phyloP scores from a whole-genome alignment of 176 grass and related monocot genomes.

The sorghum (Sorghum bicolor) region Sorghum_bicolor_NCBIv3 NC_012873.2:64967501-64968000 shows the following conservation, averaged over 20 bases:
- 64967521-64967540: not conserved
- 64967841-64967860: not conserved
- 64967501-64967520: not conserved
- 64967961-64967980: not conserved
- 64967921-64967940: slow-evolving; percentile 32
- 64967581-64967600: not conserved
- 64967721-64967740: not conserved
- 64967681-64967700: not conserved
- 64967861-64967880: slow-evolving; percentile 27
- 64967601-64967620: not conserved
- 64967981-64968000: not conserved
- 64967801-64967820: not conserved
- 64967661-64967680: not conserved
- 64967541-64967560: not conserved
- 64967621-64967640: not conserved
- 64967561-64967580: not conserved
- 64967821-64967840: slow-evolving; percentile 33
- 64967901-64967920: not conserved
- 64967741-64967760: not conserved
- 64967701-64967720: not conserved
- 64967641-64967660: not conserved
- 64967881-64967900: not conserved
- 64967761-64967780: not conserved
- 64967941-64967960: not conserved
- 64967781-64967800: too few relatives aligned